phyloP scores from a whole-genome alignment of 495 filamentous ascomycete genomes.

The Parmelia sp. region DNA sequence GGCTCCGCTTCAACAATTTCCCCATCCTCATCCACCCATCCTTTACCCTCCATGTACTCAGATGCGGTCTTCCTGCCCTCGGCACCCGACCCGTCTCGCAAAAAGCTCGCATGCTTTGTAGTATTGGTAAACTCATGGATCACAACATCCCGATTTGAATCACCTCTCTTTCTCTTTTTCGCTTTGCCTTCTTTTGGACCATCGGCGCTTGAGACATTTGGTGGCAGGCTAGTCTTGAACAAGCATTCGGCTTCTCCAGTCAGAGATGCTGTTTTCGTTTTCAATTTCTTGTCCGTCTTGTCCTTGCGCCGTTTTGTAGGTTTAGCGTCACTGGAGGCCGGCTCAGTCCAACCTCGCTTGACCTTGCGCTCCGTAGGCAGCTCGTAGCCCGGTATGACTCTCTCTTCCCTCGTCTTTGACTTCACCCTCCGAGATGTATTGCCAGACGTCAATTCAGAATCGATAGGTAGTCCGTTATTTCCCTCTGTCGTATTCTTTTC shows the following conservation, averaged over 20 bases:
- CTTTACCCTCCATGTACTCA: constrained; percentile 69
- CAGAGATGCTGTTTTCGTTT: constrained; percentile 60
- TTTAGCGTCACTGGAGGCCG: constrained; percentile 41
- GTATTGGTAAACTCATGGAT: constrained; percentile 80
- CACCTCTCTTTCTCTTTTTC: constrained; percentile 49
- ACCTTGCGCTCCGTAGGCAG: constrained; percentile 63
- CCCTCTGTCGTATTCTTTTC: constrained; percentile 34
- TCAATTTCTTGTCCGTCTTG: constrained; percentile 50
- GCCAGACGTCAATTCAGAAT: constrained; percentile 13
- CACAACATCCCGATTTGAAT: constrained; percentile 45
- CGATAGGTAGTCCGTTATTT: constrained; percentile 9
- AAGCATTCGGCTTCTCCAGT: constrained; percentile 70
- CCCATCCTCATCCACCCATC: constrained; percentile 80
- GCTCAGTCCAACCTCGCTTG: constrained; percentile 84
- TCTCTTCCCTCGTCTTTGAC: constrained; percentile 58
- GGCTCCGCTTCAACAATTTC: constrained; percentile 58
- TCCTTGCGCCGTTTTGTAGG: constrained; percentile 43
- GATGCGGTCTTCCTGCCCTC: constrained; percentile 37
- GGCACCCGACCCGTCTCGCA: constrained; percentile 44
- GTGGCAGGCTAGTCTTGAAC: constrained; percentile 73
- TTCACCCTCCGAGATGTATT: constrained; percentile 32
- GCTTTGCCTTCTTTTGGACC: constrained; percentile 39
- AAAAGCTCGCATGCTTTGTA: constrained; percentile 68
- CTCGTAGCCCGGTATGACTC: constrained; percentile 62
- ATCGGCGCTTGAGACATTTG: constrained; percentile 42